phyloP scores from a whole-genome alignment of 495 filamentous ascomycete species.

The Letharia lupina region DNA sequence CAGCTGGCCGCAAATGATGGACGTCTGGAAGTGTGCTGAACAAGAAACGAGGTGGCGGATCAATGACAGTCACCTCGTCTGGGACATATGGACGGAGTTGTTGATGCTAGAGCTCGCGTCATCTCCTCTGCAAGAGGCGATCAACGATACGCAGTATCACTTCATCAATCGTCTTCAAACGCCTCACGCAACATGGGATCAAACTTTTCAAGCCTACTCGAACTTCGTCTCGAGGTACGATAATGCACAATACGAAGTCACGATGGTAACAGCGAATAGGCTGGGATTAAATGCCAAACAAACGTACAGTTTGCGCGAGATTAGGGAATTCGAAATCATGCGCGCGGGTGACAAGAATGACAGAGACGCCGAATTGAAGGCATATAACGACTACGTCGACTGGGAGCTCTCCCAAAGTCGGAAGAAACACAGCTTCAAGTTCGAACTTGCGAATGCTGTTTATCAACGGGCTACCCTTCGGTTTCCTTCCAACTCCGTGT shows the following conservation, averaged over 20 bases:
- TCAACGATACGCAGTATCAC: slow-evolving; percentile 56
- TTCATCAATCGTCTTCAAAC: slow-evolving; percentile 67
- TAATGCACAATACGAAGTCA: slow-evolving; percentile 62
- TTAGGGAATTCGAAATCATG: slow-evolving; percentile 59
- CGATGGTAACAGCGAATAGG: slow-evolving; percentile 64
- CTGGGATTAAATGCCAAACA: slow-evolving; percentile 60
- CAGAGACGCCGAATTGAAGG: slow-evolving; percentile 44
- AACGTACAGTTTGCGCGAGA: slow-evolving; percentile 58
- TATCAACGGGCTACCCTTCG: slow-evolving; percentile 66
- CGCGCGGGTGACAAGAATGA: slow-evolving; percentile 52
- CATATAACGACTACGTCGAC: slow-evolving; percentile 68
- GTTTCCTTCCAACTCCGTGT: slow-evolving; percentile 57
- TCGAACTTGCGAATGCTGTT: slow-evolving; percentile 60
- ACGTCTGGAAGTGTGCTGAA: slow-evolving; percentile 71
- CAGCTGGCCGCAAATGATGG: slow-evolving; percentile 61
- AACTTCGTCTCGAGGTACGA: slow-evolving; percentile 72
- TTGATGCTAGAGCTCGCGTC: slow-evolving; percentile 53
- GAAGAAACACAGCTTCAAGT: slow-evolving; percentile 45
- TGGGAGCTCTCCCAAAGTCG: slow-evolving; percentile 63
- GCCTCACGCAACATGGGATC: slow-evolving; percentile 78
- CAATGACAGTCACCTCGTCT: slow-evolving; percentile 78
- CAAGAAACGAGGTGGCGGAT: slow-evolving; percentile 73
- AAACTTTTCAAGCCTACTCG: slow-evolving; percentile 76
- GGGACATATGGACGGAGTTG: slow-evolving; percentile 67
- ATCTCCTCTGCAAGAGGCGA: slow-evolving; percentile 46